Percentiles rank a stretch among this genome's conserved stretches.
Conservation (phyloP, 306 rosid species). For the Canavalia ensiformis region DNA sequence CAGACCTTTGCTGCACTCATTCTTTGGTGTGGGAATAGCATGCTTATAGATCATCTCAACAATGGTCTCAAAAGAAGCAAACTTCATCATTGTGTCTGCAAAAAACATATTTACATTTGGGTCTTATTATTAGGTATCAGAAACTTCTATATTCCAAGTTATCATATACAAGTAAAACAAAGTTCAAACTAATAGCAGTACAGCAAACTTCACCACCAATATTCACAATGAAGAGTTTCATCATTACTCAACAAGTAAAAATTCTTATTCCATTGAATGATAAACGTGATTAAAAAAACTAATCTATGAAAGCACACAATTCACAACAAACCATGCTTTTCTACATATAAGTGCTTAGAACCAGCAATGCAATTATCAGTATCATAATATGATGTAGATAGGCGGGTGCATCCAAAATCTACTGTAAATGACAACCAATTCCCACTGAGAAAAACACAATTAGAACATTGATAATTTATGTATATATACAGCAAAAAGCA, state of each 20-base stretch:
- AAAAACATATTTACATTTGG: slow-evolving; percentile 13
- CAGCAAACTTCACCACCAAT: neutral
- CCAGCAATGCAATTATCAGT: neutral
- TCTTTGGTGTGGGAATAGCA: slow-evolving; percentile 84
- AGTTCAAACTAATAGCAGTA: neutral
- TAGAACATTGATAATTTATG: neutral
- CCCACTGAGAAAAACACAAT: neutral
- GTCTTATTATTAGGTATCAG: neutral
- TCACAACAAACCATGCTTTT: neutral
- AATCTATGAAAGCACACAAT: neutral
- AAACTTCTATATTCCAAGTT: neutral
- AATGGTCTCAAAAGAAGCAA: slow-evolving; percentile 92
- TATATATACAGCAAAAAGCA: neutral
- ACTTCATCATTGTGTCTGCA: slow-evolving; percentile 98
- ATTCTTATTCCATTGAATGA: neutral
- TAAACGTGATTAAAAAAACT: neutral
- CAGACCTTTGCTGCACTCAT: slow-evolving; percentile 78
- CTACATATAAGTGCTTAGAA: neutral
- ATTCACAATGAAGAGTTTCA: slow-evolving; percentile 10
- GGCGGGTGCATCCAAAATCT: neutral
- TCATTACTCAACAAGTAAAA: neutral
- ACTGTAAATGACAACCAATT: slow-evolving; percentile 5
- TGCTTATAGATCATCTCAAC: slow-evolving; percentile 85
- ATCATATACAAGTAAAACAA: slow-evolving; percentile 13
- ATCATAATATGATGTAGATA: neutral